Evolutionary conservation across 441 rosid genomes (phyloP).

Genomic region (Corymbia citriodora): DNA sequence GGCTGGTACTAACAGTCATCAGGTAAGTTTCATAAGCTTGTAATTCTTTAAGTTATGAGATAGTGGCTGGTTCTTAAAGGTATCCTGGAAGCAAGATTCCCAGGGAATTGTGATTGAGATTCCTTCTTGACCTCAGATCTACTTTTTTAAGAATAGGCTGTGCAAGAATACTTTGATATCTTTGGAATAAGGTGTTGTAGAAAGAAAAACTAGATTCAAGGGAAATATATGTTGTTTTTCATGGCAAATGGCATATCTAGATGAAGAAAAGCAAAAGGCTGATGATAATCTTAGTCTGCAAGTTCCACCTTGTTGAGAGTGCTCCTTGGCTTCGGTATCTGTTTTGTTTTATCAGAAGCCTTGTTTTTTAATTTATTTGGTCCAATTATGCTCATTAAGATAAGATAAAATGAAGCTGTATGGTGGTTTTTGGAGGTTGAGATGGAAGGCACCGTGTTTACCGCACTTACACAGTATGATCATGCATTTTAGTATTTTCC

Average conservation of each 20-base stretch:
- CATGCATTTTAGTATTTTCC: background rate
- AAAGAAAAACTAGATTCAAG: background rate
- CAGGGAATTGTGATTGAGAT: background rate
- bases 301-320: background rate
- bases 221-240: background rate
- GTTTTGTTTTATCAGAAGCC: background rate
- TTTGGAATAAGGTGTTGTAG: background rate
- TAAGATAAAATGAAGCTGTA: background rate
- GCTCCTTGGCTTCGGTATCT: background rate
- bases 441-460: background rate
- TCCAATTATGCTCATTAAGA: background rate
- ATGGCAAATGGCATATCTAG: background rate
- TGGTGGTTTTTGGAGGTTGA: background rate
- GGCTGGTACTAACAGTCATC: conserved; percentile 49
- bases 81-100: background rate
- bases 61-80: background rate
- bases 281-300: background rate
- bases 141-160: background rate
- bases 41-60: background rate
- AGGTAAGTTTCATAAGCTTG: conserved; percentile 33
- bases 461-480: background rate
- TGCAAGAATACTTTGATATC: background rate
- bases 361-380: background rate
- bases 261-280: background rate
- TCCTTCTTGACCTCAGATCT: background rate